Base-by-base conservation (phyloP, 2,329 filamentous ascomycete genomes). In the Didymella glomerata region DNA sequence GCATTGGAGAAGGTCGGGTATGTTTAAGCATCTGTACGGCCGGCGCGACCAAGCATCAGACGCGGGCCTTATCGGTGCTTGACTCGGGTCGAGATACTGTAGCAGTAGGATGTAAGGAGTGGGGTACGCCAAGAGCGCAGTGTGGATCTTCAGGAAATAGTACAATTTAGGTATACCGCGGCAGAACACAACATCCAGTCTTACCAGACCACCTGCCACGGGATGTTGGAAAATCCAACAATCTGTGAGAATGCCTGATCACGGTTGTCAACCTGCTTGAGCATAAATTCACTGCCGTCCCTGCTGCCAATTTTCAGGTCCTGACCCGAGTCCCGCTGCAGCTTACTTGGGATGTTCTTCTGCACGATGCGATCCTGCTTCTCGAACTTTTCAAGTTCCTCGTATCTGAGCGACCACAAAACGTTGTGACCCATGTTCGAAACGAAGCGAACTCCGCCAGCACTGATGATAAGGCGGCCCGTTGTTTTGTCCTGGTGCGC, bases 131-230 rank as follows among this genome's bases (percentile, higher is more conserved):
- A 57, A 51, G 48, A 41, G 7, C 9, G 32, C 32, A 27, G 38
- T 51, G 54, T 47, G 48, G 54, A 47, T 51, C 48, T 16, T 51
- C 16, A n/a, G 16, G 13, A 14, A 28, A 45, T 6, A 22, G n/a
- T 54, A 30, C 25, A 11, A 25, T 51, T 47, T n/a, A 51, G 41
- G 41, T 42, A 42, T 27, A 47, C 47, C 47, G 47, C 25, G 16
- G 25, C 44, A 25, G 40, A 47, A 41, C 18, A 10, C 16, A 25
- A 27, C 14, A 14, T 25, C 11, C 28, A 45, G 41, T 38, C 47
- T 55, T 62, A 74, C 71, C 71, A 74, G 41, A 67, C 61, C 22
- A 75, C 67, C 64, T 75, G 73, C 72, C 73, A 76, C 1, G 24
- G 34, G 16, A 58, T 52, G 24, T 60, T 47, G 48, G 70, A 71